Base-by-base conservation (phyloP, 2,329 filamentous ascomycete genomes). In the Colletotrichum sojae region DNA sequence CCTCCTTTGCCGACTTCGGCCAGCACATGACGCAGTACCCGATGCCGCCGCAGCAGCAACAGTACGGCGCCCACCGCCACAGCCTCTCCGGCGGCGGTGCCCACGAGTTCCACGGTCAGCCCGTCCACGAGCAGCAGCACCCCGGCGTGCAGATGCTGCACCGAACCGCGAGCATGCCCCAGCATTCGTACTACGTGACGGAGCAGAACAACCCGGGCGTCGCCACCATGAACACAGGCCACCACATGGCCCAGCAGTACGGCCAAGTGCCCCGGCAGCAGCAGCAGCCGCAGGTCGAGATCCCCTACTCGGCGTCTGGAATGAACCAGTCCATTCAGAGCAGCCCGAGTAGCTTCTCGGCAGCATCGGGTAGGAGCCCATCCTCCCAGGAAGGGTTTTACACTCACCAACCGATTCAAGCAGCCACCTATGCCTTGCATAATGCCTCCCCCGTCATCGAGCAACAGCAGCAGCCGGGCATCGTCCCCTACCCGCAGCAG, bases 171-270 rank as follows among this genome's bases (percentile, higher is more conserved):
- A 84, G 82, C 75, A 79, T 87, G 73, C 81, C 83, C 3, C 83
- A 83, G 61, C 76, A 80, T 43, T 76, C 78, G 6, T 89, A 85
- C 75, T 91, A 89, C 73, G 83, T 90, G 36, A 85, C 89, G 1
- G 89, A 91, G 65, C 87, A 89, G 71, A 85, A 83, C 75, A 90
- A 90, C 73, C 88, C 89, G 10, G 87, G 85, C 13, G 85, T 91
- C 6, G 88, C 88, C 39, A 90, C 88, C 13, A 86, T 90, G 84
- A 88, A 86, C 77, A 84, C 87, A 12, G 84, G 83, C 71, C 74
- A 82, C 6, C 74, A 82, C 6, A 79, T 88, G 55, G 80, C 83
- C n/a, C 77, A 82, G 6, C 79, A 84, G 65, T 88, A 88, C 76
- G 66, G 62, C 39, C 85, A 88, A 58, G 81, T 88, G 57, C 82